Evolutionary conservation across 1,139 yeast genomes (phyloP), one percentile per base, ranked within the genome.

Genomic region (Lodderomyces orthopsilosis): DNA sequence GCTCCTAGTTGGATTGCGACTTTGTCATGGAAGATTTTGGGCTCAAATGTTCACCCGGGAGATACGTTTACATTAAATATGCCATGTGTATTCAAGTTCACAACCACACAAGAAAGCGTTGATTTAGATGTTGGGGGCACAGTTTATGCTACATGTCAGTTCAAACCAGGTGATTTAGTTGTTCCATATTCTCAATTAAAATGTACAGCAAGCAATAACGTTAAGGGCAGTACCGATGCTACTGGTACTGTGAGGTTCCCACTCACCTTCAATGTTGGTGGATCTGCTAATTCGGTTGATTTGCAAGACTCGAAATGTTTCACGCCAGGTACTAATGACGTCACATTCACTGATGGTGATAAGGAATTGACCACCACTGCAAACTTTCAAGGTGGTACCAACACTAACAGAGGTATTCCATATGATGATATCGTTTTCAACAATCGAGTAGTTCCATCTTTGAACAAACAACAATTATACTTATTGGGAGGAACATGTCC

Each of bases 51-150:
- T 2, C 28, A 42, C 1, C 45, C 66, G 0, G 68, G 69, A 13
- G 71, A 66, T 46, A 64, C 70, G 6, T 65, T 66, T 50, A 51
- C 60, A 1, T 59, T 66, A 40, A 43, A 42, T 15, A 47, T 66
- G 50, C 68, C 68, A 4, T 57, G 66, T 52, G 70, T 62, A 3
- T 65, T 55, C 46, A 63, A 62, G 43, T 63, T 64, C 41, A 60
- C 67, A 5, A 38, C 62, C 4, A 22, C 51, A 5, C 32, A 52
- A 15, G 5, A 46, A 6, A 32, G 53, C 2, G 40, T 63, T 4
- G 37, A 46, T 15, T 55, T 65, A 36, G 35, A 38, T 6, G 65
- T 52, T 0, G 54, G 55, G 10, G 41, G 51, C 3, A 46, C 41
- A 1, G 39, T 45, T 1, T 63, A 52, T 43, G 72, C 72, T 3